A percentile compares a stretch with the other conserved stretches of the same genome.
Evolutionary conservation across 164 flowering plant species (phyloP).

Genomic region (Nymphaea colorata): DNA sequence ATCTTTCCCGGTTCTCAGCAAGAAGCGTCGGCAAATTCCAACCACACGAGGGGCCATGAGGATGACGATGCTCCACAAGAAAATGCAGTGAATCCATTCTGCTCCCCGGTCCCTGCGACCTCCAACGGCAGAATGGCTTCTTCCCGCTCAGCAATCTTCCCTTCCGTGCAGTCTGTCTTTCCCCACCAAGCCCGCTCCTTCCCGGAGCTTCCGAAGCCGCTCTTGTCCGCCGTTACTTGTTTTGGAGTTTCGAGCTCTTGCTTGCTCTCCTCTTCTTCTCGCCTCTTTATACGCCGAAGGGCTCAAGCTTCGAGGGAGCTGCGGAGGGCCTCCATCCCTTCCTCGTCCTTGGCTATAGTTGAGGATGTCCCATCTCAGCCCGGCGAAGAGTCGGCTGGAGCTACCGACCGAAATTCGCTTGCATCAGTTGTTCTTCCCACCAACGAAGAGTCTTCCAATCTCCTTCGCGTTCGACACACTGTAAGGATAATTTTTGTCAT

Average conservation of each 20-base stretch:
- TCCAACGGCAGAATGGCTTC: not conserved
- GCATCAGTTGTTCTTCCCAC: slow-evolving; percentile 61
- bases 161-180: not conserved
- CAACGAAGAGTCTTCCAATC: slow-evolving; percentile 55
- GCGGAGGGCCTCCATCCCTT: slow-evolving; percentile 7
- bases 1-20: no score
- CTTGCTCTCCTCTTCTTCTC: not conserved
- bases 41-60: no score
- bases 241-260: not conserved
- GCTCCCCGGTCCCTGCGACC: no score
- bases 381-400: not conserved
- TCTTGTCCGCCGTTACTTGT: not conserved
- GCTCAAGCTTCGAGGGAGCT: slow-evolving; percentile 8
- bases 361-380: slow-evolving; percentile 15
- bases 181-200: not conserved
- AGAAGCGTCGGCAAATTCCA: no score
- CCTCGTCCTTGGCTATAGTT: slow-evolving; percentile 18
- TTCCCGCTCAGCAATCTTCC: not conserved
- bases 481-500: slow-evolving; percentile 17
- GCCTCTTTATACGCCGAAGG: slow-evolving; percentile 1
- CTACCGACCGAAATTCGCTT: slow-evolving; percentile 4
- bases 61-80: no score
- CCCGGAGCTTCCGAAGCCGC: not conserved
- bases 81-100: no score
- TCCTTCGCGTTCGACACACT: slow-evolving; percentile 74